Percentiles rank a stretch among this genome's conserved stretches.
phyloP scores from a whole-genome alignment of 1,284 basidiomycete genomes.

The Microbotryum intermedium region DNA sequence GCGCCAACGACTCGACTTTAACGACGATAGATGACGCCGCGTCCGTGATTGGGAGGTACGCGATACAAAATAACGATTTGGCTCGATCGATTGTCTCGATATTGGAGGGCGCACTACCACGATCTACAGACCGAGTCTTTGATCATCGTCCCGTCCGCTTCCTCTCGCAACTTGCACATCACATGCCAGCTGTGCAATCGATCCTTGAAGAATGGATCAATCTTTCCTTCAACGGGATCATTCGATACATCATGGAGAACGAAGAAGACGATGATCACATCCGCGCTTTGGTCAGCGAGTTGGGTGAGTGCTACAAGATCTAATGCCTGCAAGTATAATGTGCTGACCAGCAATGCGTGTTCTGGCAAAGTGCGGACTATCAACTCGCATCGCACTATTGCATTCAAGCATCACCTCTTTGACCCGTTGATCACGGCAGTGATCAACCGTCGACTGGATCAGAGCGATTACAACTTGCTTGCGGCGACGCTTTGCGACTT shows the following conservation, averaged over 20 bases:
- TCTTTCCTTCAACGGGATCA: conserved; percentile 3
- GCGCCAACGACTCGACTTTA: no score
- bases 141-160: background rate
- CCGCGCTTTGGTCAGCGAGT: background rate
- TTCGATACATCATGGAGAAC: conserved; percentile 12
- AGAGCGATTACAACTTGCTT: conserved; percentile 2
- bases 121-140: no score
- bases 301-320: conserved; percentile 2
- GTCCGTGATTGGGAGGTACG: no score
- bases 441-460: conserved; percentile 10
- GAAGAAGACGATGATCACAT: conserved; percentile 8
- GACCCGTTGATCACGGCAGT: conserved; percentile 21
- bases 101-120: no score
- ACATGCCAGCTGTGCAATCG: background rate
- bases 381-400: background rate
- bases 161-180: background rate
- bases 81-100: no score
- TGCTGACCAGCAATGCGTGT: no score
- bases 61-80: no score
- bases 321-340: no score
- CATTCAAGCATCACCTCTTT: conserved; percentile 12
- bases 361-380: no score
- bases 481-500: conserved; percentile 5
- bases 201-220: conserved; percentile 6
- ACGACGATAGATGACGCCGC: no score